Evolutionary conservation across 306 rosid genomes (phyloP).

Genomic region (Rosa persica): DNA sequence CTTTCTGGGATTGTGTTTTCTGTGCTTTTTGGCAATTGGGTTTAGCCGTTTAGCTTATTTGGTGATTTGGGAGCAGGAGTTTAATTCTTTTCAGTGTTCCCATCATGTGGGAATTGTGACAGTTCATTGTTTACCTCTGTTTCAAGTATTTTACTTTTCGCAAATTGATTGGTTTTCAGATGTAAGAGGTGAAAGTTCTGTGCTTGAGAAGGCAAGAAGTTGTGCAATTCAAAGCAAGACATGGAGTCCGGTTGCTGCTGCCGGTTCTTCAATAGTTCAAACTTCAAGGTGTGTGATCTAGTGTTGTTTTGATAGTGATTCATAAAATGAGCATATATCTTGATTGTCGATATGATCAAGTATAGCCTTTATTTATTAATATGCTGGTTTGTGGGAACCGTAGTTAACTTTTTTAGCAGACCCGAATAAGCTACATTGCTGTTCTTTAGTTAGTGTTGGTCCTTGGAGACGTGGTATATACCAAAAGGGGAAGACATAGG

Average conservation of each 20-base stretch:
- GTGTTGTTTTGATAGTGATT: neutral
- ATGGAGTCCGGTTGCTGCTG: constrained; percentile 36
- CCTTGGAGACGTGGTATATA: neutral
- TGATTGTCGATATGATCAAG: neutral
- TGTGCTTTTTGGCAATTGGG: constrained; percentile 10
- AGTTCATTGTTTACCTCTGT: neutral
- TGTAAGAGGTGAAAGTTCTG: constrained; percentile 32
- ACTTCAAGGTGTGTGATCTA: constrained; percentile 44
- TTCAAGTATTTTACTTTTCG: neutral
- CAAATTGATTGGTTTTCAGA: constrained; percentile 30
- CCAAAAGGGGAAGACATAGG: neutral
- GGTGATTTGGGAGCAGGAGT: neutral
- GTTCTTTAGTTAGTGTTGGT: neutral
- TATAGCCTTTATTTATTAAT: neutral
- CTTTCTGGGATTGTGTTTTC: neutral
- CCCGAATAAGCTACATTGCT: neutral
- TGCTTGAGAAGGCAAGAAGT: constrained; percentile 41
- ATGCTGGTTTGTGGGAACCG: neutral
- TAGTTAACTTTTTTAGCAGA: neutral
- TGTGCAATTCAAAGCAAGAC: constrained; percentile 40
- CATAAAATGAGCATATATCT: neutral
- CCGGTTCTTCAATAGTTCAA: constrained; percentile 18
- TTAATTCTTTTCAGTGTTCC: neutral
- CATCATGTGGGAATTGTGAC: neutral
- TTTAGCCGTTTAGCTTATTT: neutral